phyloP scores from a whole-genome alignment of 805 yeast genomes.

The Lipomyces oligophaga region DNA sequence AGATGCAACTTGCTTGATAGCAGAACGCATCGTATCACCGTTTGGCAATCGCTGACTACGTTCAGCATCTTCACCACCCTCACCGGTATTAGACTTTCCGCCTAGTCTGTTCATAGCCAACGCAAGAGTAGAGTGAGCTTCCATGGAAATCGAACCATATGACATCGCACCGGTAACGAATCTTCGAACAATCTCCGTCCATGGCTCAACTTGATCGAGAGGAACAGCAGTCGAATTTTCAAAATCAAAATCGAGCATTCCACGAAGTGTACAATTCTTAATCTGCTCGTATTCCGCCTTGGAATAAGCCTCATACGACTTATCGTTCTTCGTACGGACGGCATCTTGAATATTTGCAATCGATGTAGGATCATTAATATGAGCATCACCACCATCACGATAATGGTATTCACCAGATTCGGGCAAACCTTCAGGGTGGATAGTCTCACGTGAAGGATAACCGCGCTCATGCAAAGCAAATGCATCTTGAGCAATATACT shows the following conservation, averaged over 20 bases:
- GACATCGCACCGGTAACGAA: slow-evolving; percentile 99
- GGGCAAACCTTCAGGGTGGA: slow-evolving; percentile 71
- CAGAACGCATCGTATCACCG: slow-evolving; percentile 98
- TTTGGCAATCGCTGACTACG: slow-evolving; percentile 72
- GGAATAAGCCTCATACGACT: slow-evolving; percentile 85
- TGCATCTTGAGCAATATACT: slow-evolving; percentile 94
- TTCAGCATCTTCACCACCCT: slow-evolving; percentile 98
- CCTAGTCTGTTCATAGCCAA: slow-evolving; percentile 98
- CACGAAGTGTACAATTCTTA: slow-evolving; percentile 88
- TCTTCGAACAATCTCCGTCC: slow-evolving; percentile 98
- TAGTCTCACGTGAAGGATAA: slow-evolving; percentile 69
- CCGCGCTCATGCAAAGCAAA: slow-evolving; percentile 91
- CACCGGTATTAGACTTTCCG: slow-evolving; percentile 97
- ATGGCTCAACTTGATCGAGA: slow-evolving; percentile 96
- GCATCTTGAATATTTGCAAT: slow-evolving; percentile 96
- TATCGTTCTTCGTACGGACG: slow-evolving; percentile 93
- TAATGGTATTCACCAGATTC: slow-evolving; percentile 97
- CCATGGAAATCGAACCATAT: slow-evolving; percentile 97
- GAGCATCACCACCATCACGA: slow-evolving; percentile 98
- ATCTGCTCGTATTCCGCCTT: slow-evolving; percentile 89
- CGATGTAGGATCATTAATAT: slow-evolving; percentile 90
- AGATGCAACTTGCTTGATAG: slow-evolving; percentile 95
- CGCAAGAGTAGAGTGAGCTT: slow-evolving; percentile 94
- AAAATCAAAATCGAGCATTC: slow-evolving; percentile 85
- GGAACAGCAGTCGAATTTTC: slow-evolving; percentile 73